Conservation (phyloP, 2,329 filamentous ascomycete species). For the Allantophomopsis cytisporea region DNA sequence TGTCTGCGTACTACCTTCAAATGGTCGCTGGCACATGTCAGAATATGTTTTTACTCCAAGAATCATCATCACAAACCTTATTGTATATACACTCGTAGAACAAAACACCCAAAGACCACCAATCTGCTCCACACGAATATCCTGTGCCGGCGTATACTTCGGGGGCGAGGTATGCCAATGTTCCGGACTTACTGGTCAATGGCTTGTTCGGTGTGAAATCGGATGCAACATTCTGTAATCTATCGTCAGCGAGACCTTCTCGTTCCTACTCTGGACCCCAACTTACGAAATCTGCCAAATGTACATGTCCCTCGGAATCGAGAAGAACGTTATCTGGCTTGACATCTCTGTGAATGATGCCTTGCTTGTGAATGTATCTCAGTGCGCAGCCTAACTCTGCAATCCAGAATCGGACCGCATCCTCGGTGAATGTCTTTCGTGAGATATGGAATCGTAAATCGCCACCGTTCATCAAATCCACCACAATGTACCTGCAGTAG, state of each 20-base stretch:
- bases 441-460: conserved; percentile 97
- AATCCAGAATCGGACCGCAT: conserved; percentile 95
- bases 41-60: not conserved
- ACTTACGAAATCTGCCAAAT: conserved; percentile 92
- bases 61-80: conserved; percentile 44
- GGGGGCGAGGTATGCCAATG: conserved; percentile 85
- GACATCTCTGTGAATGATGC: conserved; percentile 82
- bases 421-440: conserved; percentile 93
- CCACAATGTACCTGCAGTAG: conserved; percentile 62
- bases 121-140: conserved; percentile 84
- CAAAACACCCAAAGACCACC: conserved; percentile 97
- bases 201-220: conserved; percentile 74
- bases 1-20: conserved; percentile 79
- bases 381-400: conserved; percentile 85
- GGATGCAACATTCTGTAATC: conserved; percentile 77
- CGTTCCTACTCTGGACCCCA: conserved; percentile 1
- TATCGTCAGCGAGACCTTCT: conserved; percentile 19
- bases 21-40: conserved; percentile 55
- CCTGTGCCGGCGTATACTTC: conserved; percentile 88
- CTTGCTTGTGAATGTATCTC: conserved; percentile 71
- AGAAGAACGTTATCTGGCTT: conserved; percentile 88
- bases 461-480: conserved; percentile 95
- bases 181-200: conserved; percentile 92
- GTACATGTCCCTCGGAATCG: conserved; percentile 83
- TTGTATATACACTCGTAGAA: conserved; percentile 99